Base-by-base conservation (phyloP, 371 early-diverging fungal species). In the Mortierella sp. region DNA sequence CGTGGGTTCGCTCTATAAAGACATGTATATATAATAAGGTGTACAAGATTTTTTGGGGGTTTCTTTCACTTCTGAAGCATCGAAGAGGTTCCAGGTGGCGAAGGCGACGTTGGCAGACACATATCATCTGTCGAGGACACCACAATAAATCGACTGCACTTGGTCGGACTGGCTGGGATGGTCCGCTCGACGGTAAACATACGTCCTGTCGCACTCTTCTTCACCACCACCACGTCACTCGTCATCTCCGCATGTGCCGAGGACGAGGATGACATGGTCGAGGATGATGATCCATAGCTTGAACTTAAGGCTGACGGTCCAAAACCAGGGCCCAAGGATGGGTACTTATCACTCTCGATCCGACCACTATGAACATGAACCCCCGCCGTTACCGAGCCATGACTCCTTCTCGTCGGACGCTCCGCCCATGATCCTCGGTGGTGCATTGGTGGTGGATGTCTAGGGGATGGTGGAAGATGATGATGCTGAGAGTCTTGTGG, bases 141-240 rank as follows among this genome's bases (percentile, higher is more conserved):
- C 4, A 67, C 55, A 63, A 50, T 73, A 50, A 73, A 73, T 28
- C 75, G 62, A 43, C 75, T 73, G 17, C 52, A 59, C 50, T 50
- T 57, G 2, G 75, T 73, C 0, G 75, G 75, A 39, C 75, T 73
- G 26, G 56, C 59, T 12, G 75, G 66, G n/a, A 72, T 53, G 12
- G 68, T 50, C 37, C 75, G 56, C 39, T 73, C 75, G 0, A 73
- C 75, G 0, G 75, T 73, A 15, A 73, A 73, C 75, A 67, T 73
- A 1, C 75, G 26, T 3, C 75, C 75, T n/a, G 63, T 73, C 26
- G 75, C 75, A 34, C 75, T 73, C 68, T 73, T 72, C 59, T 72
- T 73, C 31, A 73, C 59, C 63, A 63, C 54, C 55, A 73, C 75
- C 2, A 73, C 62, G 47, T 73, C 75, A 11, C 63, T 73, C 7